Evolutionary conservation across 129 eudicot genomes (phyloP).

Genomic region (Deinandra increscens): DNA sequence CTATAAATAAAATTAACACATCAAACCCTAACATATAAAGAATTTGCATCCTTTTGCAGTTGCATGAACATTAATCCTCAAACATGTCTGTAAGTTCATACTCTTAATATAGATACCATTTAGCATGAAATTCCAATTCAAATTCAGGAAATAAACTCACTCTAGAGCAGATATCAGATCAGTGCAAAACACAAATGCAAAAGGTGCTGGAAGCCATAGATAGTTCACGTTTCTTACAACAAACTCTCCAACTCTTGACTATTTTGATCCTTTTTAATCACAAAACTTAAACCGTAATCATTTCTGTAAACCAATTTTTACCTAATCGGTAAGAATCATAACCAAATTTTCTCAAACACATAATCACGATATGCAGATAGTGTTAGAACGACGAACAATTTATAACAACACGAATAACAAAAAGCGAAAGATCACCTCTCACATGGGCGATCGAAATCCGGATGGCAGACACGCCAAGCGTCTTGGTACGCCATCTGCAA

Average conservation of each 20-base stretch:
- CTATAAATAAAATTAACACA: slow-evolving; percentile 6
- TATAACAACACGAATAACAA: background rate
- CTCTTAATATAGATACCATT: background rate
- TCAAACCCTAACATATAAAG: slow-evolving; percentile 9
- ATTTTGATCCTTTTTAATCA: background rate
- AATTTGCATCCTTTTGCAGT: background rate
- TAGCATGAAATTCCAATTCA: too few relatives aligned
- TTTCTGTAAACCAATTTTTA: background rate
- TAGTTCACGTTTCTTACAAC: background rate
- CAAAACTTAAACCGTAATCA: background rate
- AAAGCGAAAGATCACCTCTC: slow-evolving; percentile 28
- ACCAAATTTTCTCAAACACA: background rate
- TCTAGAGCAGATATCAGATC: too few relatives aligned
- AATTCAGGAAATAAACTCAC: too few relatives aligned
- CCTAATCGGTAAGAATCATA: background rate
- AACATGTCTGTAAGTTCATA: background rate
- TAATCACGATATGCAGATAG: background rate
- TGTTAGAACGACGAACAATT: too few relatives aligned
- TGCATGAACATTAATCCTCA: background rate
- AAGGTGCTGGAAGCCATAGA: background rate
- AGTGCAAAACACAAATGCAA: background rate
- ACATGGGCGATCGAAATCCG: slow-evolving; percentile 51
- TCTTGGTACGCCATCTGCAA: slow-evolving; percentile 91
- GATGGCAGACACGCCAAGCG: slow-evolving; percentile 91
- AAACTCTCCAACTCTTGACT: background rate